These are phyloP conservation scores for Magnusiomyces ingens DNA, from an alignment of 1,139 yeast genomes.

Conservation along the genomic window DNA sequence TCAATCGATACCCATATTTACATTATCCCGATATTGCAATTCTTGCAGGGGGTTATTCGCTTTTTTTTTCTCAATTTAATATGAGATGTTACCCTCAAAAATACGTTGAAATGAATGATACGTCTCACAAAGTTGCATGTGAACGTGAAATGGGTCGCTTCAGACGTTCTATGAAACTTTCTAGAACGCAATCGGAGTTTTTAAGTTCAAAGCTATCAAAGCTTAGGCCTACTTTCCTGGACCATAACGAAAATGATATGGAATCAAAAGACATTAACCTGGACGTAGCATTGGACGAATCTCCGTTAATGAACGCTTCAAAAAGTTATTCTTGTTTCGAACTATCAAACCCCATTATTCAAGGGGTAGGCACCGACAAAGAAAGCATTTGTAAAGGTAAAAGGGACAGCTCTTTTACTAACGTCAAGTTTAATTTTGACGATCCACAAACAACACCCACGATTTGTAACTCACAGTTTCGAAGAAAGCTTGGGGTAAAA, in stretches of 20 bases:
- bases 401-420: neutral
- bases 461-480: neutral
- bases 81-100: slow-evolving; percentile 63
- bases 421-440: neutral
- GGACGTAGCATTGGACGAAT: neutral
- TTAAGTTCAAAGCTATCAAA: neutral
- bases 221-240: neutral
- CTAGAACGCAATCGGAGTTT: slow-evolving; percentile 10
- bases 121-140: slow-evolving; percentile 55
- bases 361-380: neutral
- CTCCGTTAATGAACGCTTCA: slow-evolving; percentile 1
- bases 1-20: slow-evolving; percentile 68
- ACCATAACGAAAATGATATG: neutral
- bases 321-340: slow-evolving; percentile 3
- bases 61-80: slow-evolving; percentile 54
- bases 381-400: neutral
- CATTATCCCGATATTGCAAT: slow-evolving; percentile 84
- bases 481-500: neutral
- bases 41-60: slow-evolving; percentile 85
- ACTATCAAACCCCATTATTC: neutral
- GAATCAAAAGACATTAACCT: neutral
- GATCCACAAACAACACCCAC: neutral
- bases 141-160: slow-evolving; percentile 68
- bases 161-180: slow-evolving; percentile 35
- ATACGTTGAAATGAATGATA: slow-evolving; percentile 84